phyloP scores from a whole-genome alignment of 2,329 filamentous ascomycete species.

The Domatiomyces globalis region DNA sequence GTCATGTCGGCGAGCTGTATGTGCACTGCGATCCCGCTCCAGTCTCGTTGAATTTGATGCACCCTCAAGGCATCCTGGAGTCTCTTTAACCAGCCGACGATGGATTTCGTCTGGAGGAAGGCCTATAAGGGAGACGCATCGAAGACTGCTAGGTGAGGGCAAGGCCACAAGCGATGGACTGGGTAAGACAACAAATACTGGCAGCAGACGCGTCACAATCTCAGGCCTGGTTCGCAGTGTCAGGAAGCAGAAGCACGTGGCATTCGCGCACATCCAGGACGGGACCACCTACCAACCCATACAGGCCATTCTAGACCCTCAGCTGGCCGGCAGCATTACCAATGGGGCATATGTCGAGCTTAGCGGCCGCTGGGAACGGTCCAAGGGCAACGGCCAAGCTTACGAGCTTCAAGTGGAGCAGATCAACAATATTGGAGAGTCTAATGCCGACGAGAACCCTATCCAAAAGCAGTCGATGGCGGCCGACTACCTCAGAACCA shows the following conservation, averaged over 20 bases:
- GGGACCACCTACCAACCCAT: slow-evolving; percentile 66
- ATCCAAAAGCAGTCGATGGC: slow-evolving; percentile 95
- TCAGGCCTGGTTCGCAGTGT: slow-evolving; percentile 27
- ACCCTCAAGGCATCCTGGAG: neutral
- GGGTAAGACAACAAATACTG: neutral
- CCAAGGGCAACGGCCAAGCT: slow-evolving; percentile 50
- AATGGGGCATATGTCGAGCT: slow-evolving; percentile 70
- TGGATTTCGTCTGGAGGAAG: neutral
- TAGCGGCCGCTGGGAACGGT: slow-evolving; percentile 59
- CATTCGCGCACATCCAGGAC: slow-evolving; percentile 76
- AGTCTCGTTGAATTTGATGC: neutral
- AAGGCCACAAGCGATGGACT: neutral
- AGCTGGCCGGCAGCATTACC: slow-evolving; percentile 46
- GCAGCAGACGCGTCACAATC: slow-evolving; percentile 4
- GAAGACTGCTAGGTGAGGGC: neutral
- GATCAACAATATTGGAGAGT: slow-evolving; percentile 58
- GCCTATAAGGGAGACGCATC: neutral
- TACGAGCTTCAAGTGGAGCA: slow-evolving; percentile 66
- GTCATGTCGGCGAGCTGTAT: neutral
- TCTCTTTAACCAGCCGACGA: neutral
- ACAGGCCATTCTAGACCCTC: slow-evolving; percentile 54
- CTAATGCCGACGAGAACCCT: slow-evolving; percentile 74
- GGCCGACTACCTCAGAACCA: slow-evolving; percentile 70
- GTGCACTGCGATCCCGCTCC: neutral
- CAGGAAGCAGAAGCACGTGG: slow-evolving; percentile 67